These are phyloP conservation scores for Euphorbia neoarborescens DNA, from an alignment of 441 rosid genomes.

Conservation along the genomic window DNA sequence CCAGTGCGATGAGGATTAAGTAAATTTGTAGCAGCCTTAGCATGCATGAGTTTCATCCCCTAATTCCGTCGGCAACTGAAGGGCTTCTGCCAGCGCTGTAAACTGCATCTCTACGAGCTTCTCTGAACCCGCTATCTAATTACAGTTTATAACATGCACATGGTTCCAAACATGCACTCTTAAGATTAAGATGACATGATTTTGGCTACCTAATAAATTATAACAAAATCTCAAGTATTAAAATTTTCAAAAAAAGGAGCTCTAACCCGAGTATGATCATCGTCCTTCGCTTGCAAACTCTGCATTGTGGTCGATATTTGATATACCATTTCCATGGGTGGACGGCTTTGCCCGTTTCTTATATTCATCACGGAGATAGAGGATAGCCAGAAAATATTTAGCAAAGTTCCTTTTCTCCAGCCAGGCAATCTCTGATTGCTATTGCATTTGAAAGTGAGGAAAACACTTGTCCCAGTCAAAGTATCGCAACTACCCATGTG, in stretches of 20 bases:
- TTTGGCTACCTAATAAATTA: neutral
- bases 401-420: constrained; percentile 52
- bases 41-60: constrained; percentile 23
- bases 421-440: constrained; percentile 42
- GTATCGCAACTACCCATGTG: neutral
- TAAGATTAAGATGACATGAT: too few relatives aligned
- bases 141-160: too few relatives aligned
- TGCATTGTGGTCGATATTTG: constrained; percentile 19
- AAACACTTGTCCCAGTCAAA: neutral
- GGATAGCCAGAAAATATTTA: constrained; percentile 46
- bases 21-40: constrained; percentile 46
- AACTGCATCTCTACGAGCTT: constrained; percentile 42
- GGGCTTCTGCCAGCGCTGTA: constrained; percentile 30
- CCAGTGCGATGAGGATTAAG: constrained; percentile 58
- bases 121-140: constrained; percentile 20
- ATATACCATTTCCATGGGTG: constrained; percentile 12
- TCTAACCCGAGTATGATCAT: constrained; percentile 67
- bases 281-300: constrained; percentile 21
- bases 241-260: constrained; percentile 5
- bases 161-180: too few relatives aligned
- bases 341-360: constrained; percentile 52
- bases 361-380: constrained; percentile 47
- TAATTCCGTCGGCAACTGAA: constrained; percentile 30
- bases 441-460: constrained; percentile 31
- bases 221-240: too few relatives aligned